These are phyloP conservation scores for Colletotrichum higginsianum DNA, from an alignment of 2,329 filamentous ascomycete genomes.

Conservation along the genomic window DNA sequence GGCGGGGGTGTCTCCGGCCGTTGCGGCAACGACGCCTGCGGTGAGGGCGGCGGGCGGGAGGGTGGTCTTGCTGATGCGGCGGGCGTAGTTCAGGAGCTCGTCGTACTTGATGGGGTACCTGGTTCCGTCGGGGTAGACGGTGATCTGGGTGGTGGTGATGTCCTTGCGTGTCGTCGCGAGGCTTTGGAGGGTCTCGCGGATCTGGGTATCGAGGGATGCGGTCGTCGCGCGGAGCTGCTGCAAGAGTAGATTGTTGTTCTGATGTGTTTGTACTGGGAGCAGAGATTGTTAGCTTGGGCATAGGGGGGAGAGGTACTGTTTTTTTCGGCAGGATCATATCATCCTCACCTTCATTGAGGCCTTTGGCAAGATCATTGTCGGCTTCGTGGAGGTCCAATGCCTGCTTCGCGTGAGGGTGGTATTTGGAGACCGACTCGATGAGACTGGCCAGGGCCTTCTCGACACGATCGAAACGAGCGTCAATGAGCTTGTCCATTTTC, in stretches of 20 bases:
- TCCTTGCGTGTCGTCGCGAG: constrained; percentile 82
- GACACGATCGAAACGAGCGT: constrained; percentile 75
- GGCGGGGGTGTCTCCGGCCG: constrained; percentile 13
- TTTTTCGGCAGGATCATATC: not conserved
- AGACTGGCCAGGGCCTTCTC: constrained; percentile 78
- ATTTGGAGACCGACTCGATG: constrained; percentile 85
- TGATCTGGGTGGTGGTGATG: constrained; percentile 74
- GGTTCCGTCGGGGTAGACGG: constrained; percentile 65
- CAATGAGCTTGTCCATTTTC: constrained; percentile 74
- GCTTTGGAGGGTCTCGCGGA: constrained; percentile 78
- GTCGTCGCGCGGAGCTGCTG: constrained; percentile 77
- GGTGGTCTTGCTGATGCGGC: constrained; percentile 85
- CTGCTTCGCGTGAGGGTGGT: constrained; percentile 79
- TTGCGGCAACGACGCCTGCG: constrained; percentile 54
- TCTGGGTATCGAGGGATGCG: constrained; percentile 77
- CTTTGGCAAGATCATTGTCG: constrained; percentile 76
- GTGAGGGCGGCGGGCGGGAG: constrained; percentile 74
- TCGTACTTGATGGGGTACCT: constrained; percentile 75
- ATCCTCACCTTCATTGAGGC: constrained; percentile 74
- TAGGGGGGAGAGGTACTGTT: not conserved
- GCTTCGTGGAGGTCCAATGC: constrained; percentile 80
- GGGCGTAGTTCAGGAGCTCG: constrained; percentile 83
- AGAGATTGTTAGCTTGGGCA: not conserved
- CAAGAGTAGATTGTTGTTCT: constrained; percentile 80
- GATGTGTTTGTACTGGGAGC: constrained; percentile 76